Percentiles rank a stretch among this genome's conserved stretches.
Conservation (phyloP, 352 stramenopile species). For the Pythium pyrilobum region DNA sequence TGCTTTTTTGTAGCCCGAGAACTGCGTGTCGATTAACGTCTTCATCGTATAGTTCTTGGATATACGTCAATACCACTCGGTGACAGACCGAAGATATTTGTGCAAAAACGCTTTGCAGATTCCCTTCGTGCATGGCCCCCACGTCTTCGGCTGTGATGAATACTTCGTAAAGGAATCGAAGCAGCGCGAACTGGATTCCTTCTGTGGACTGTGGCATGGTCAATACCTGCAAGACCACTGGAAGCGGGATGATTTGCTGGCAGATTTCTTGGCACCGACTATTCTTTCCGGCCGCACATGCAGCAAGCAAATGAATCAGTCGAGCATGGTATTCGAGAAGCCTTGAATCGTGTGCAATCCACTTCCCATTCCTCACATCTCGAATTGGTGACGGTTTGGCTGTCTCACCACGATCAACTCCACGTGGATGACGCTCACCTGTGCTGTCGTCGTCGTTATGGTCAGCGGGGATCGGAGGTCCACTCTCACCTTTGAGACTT, state of each 20-base stretch:
- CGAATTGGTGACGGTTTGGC: no score
- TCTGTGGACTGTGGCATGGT: constrained; percentile 34
- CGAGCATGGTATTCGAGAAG: constrained; percentile 51
- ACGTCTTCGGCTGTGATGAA: constrained; percentile 56
- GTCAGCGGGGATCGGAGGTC: background rate
- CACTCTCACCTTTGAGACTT: constrained; percentile 4
- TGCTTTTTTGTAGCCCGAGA: constrained; percentile 45
- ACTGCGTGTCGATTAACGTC: constrained; percentile 39
- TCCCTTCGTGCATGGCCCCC: constrained; percentile 33
- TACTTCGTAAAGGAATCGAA: constrained; percentile 58
- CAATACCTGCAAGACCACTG: constrained; percentile 35
- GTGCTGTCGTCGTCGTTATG: background rate
- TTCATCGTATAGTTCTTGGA: constrained; percentile 36
- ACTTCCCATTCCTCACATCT: background rate
- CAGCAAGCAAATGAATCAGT: constrained; percentile 54
- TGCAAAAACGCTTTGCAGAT: constrained; percentile 32
- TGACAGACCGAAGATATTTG: constrained; percentile 30
- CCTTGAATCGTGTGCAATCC: constrained; percentile 17
- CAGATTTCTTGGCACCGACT: constrained; percentile 60
- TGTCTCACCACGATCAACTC: background rate
- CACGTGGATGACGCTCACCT: background rate
- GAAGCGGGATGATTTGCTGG: constrained; percentile 53
- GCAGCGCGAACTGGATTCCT: constrained; percentile 39
- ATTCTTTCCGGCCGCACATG: constrained; percentile 55
- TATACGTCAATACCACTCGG: constrained; percentile 23